Base-by-base conservation (phyloP, 2,329 filamentous ascomycete species). In the Sarocladiaceae sp. region DNA sequence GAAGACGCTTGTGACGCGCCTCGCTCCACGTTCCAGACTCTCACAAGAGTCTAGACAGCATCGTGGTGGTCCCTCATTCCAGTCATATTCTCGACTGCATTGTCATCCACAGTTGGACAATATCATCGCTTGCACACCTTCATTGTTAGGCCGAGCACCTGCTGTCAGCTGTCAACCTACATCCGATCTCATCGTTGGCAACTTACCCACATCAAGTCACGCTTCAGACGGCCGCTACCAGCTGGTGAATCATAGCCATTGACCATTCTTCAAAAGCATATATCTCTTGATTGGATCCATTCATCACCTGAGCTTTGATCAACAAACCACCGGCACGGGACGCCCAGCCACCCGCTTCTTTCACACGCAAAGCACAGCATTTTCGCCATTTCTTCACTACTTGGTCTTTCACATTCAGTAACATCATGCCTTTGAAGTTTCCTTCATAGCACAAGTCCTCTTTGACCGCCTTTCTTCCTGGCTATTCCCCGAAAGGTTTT, bases 11-110 rank as follows among this genome's bases (percentile, higher is more conserved):
- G 37, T 41, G 37, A 41, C 37, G 37, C 37, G 37, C 37, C 23
- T 15, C 12, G 19, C 37, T 41, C 37, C 37, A 41, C 37, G 37
- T 41, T 41, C 37, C 37, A 41, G 24, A 21, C 37, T 41, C 37
- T 24, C 29, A 21, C 21, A 41, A 19, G 12, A 29, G n/a, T 15
- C 37, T n/a, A n/a, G n/a, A n/a, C 37, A 41, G 29, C 29, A 41
- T 41, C 37, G 37, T 41, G 37, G 37, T 27, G 3, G 4, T 27
- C n/a, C n/a, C n/a, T n/a, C 37, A 41, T 41, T 41, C 37, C 37
- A 18, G n/a, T 11, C 6, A 29, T 16, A n/a, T 4, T 5, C 15
- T 29, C 4, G 23, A 16, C n/a, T 41, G 23, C 37, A 41, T 41
- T 41, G 37, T 41, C 29, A 21, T 41, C n/a, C 6, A 16, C 37